Conservation (phyloP, 768 basidiomycete species). For the Hortiboletus campestris region DNA sequence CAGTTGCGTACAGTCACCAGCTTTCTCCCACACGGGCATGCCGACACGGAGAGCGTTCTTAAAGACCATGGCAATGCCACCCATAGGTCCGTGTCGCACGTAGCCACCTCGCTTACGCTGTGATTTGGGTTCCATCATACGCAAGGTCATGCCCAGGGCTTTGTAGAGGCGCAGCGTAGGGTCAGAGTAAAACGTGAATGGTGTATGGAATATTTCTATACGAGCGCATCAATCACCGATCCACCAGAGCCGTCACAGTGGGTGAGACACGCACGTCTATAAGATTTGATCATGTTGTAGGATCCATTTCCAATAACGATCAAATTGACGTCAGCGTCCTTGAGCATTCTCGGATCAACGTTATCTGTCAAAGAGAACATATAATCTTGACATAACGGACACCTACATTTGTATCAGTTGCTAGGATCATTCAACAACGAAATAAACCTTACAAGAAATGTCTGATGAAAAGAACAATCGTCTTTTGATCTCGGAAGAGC, state of each 20-base stretch:
- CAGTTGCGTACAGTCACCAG: constrained; percentile 73
- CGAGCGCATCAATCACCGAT: not conserved
- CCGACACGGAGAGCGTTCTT: constrained; percentile 66
- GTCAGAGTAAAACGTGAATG: constrained; percentile 78
- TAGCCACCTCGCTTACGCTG: constrained; percentile 54
- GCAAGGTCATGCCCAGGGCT: constrained; percentile 72
- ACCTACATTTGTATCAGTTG: constrained; percentile 40
- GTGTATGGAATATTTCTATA: constrained; percentile 64
- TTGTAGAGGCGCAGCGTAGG: constrained; percentile 66
- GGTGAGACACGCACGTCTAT: constrained; percentile 47
- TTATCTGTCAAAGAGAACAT: constrained; percentile 62
- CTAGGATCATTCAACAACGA: not conserved
- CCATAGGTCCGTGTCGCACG: constrained; percentile 60
- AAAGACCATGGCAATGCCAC: constrained; percentile 74
- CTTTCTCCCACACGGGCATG: constrained; percentile 81
- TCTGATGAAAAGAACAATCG: constrained; percentile 81
- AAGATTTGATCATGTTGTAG: constrained; percentile 71
- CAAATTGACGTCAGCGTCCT: constrained; percentile 52
- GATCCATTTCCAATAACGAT: constrained; percentile 81
- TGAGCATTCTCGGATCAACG: constrained; percentile 46
- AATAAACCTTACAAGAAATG: constrained; percentile 64
- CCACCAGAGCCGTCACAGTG: not conserved
- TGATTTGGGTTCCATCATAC: constrained; percentile 41
- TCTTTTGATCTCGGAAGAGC: constrained; percentile 55
- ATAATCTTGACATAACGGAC: constrained; percentile 86